Base-by-base conservation (phyloP, 345 rosid genomes). In the Eucalyptus polyanthemos region DNA sequence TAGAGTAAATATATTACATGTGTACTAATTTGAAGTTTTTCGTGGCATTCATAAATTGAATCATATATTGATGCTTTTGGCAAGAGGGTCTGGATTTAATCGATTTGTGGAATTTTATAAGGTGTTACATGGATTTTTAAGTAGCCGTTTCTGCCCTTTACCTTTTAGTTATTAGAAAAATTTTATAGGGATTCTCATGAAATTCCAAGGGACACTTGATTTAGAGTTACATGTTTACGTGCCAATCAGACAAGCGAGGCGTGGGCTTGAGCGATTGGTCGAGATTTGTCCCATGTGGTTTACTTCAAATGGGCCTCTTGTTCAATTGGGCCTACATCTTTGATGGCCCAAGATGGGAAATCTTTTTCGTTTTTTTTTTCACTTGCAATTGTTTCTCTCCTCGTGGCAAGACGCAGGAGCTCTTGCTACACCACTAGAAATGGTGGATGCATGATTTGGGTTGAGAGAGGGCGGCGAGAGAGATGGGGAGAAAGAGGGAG, bases 1-100 rank as follows among this genome's bases (percentile, higher is more conserved):
- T 53, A 7, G 0, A 53, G 0, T 19, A 53, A 53, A 53, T 19
- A 53, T 2, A 53, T 53, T 0, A 3, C 1, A 53, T 53, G 1
- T 53, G 0, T 19, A 19, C 1, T 53, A 7, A 53, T 53, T 53
- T 53, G 2, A 53, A 19, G 2, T 53, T 53, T 1, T 53, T 53
- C 0, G 5, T 19, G 1, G 0, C 10, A 53, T 53, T 53, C 1
- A 5, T 14, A 65, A 65, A n/a, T 11, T 6, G 31, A 60, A 60
- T 60, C 16, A 27, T 6, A 60, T 27, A 6, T 27, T 60, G 8
- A 2, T 1, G 40, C 24, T 69, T 69, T 69, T 34, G 24, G 21
- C 6, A 17, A 21, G 7, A 5, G 13, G 42, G 24, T 16, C 0
- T 3, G 2, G 44, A 69, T 69, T 17, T 69, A 34, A 69, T n/a